Percentiles rank a stretch among this genome's conserved stretches.
Conservation (phyloP, 1,284 basidiomycete genomes). For the Puccinia brachypodii region DNA sequence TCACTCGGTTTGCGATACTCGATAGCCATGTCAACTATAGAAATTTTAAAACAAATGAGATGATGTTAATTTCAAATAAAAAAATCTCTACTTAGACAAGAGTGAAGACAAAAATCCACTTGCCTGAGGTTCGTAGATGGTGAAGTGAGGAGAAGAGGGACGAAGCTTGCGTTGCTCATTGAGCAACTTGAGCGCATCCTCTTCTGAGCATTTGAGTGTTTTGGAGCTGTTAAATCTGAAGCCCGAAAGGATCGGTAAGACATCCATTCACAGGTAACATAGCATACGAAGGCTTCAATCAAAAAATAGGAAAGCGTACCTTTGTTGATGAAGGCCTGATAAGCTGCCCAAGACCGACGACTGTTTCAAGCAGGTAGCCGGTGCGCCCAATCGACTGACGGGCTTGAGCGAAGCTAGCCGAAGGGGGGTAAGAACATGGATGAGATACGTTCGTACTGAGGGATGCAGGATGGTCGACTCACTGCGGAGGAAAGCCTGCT, state of each 20-base stretch:
- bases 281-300: background rate
- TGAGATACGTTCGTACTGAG: background rate
- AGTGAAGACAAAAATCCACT: constrained; percentile 48
- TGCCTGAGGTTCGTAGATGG: constrained; percentile 93
- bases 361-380: constrained; percentile 5
- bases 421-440: background rate
- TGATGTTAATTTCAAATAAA: background rate
- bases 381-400: constrained; percentile 13
- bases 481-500: constrained; percentile 3
- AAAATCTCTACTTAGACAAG: background rate
- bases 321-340: constrained; percentile 11
- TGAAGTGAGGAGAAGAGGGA: constrained; percentile 87
- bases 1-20: constrained; percentile 81
- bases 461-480: background rate
- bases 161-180: constrained; percentile 81
- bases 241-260: background rate
- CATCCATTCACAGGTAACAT: background rate
- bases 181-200: constrained; percentile 66
- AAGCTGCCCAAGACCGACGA: constrained; percentile 14
- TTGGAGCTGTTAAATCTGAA: constrained; percentile 34
- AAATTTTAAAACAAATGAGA: background rate
- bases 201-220: constrained; percentile 60
- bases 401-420: constrained; percentile 18
- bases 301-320: background rate
- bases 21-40: constrained; percentile 69